Base-by-base conservation (phyloP, 768 basidiomycete species). In the Cystobasidium ongulense region DNA sequence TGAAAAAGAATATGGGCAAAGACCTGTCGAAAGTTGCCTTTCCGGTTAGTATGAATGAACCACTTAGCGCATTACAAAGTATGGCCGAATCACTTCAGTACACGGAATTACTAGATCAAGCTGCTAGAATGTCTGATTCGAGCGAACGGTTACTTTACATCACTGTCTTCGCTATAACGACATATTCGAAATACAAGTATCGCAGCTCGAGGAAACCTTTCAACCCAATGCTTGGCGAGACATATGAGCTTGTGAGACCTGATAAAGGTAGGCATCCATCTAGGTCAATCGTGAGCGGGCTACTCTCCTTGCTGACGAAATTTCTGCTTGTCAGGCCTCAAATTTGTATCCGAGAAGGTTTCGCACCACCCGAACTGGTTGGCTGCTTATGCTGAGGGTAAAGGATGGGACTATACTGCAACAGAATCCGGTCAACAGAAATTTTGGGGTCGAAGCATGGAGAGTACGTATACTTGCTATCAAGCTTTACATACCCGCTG, bases 91-190 rank as follows among this genome's bases (percentile, higher is more conserved):
- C 96, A 81, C 92, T 63, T 57, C 77, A 75, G 41, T 71, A 65
- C 62, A 52, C 70, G 8, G 76, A 76, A 17, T 38, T 76, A 11
- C 73, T 97, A 78, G 91, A 95, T 77, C 88, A 89, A 5, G 94
- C 94, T 35, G 87, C 86, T 11, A 84, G 83, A 50, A 89, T 94
- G 78, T 79, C 79, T n/a, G 90, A 95, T 78, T 86, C 91, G 0
- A 85, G 90, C 63, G 86, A 87, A 64, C 86, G 94, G 1, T 86
- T 97, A 59, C 92, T 92, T 1, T 95, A 88, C 77, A 91, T 97
- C 8, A 90, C 89, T 15, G 92, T 91, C 2, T 98, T 97, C 81
- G 94, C 92, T 0, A 94, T 97, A 90, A 90, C 90, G 38, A 95
- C 94, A 81, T 93, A 94, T 80, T 90, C 90, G 0, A 92, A 91